Evolutionary conservation across 352 stramenopile genomes (phyloP), one percentile per base, ranked within the genome.

Genomic region (Phytophthora pini): DNA sequence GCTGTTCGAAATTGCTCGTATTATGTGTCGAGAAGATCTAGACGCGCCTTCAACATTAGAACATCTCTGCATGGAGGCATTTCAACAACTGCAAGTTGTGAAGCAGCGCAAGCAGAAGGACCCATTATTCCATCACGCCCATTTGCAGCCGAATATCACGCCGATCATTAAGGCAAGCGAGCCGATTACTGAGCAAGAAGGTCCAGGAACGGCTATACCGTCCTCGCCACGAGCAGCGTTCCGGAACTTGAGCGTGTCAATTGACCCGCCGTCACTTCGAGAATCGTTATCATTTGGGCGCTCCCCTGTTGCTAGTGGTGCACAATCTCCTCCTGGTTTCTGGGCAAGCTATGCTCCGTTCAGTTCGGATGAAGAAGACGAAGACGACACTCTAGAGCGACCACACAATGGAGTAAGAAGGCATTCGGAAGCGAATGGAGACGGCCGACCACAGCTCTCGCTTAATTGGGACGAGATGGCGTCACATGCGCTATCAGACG

Each of bases 21-120:
- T 94, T 51, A 95, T 95, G 82, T 94, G 85, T 56, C 81, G 87
- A 41, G 87, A 95, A 29, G 86, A 95, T 59, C 41, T 95, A 39
- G 87, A 95, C 45, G 54, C 74, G n/a, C 81, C 75, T 38, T 95
- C 87, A 12, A 70, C 56, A 5, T 60, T 95, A 8, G 87, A 94
- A 57, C 63, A 58, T 11, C 62, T 95, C 44, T 93, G 81, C 40
- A 53, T 88, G 15, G 75, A 92, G n/a, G 84, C 87, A 12, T 92
- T 90, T 43, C 70, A 75, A n/a, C 70, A 93, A 38, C 50, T 92
- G 12, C 72, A 80, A 17, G 60, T 72, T 47, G 51, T 64, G 24
- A 79, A 77, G 38, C 66, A 68, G 24, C 74, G 60, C 56, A 70
- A 72, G 34, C 58, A 68, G 31, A 67, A 67, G 10, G 73, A 69